Evolutionary conservation across 1,284 basidiomycete genomes (phyloP), one percentile per base, ranked within the genome.

Genomic region (Microstroma glucosiphilum): DNA sequence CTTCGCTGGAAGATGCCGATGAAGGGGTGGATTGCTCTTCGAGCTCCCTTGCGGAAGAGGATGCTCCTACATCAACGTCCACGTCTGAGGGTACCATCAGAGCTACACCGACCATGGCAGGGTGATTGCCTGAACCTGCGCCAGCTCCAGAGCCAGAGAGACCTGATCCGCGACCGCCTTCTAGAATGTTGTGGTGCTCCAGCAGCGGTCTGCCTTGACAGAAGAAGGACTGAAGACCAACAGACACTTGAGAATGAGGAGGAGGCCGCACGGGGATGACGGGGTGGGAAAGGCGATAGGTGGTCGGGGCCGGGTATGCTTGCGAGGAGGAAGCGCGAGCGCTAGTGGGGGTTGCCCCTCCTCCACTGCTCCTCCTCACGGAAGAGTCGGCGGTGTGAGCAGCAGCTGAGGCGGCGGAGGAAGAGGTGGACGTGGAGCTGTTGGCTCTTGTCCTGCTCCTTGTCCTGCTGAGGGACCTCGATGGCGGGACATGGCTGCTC

Each of bases 161-260:
- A 37, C 30, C 30, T 37, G 30, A 37, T 37, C 30, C 30, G 30
- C 30, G 30, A 37, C 30, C 30, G 17, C 23, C 23, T n/a, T 48
- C 46, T 8, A 25, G 25, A 6, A 54, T 54, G 15, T 54, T 54
- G 51, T 54, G 19, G 51, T 54, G 51, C 51, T 60, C 58, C 23
- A 60, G 54, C 19, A 60, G 43, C 17, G 58, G 58, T 21, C 58
- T 46, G 9, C 57, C 57, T 11, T 46, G 43, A n/a, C 40, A 58
- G 41, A 58, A 58, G 57, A 58, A 58, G 57, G 30, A 41, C 51
- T 58, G 57, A 2, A 54, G 51, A 26, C 51, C 51, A 25, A 54
- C 51, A 25, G 51, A 54, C 13, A 54, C 25, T 13, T 25, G 51
- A 17, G 51, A 54, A 25, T 54, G 51, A 2, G 51, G 51, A 15